Evolutionary conservation across 2,329 filamentous ascomycete species (phyloP), one percentile per base, ranked within the genome.

Genomic region (Claviceps sp.): DNA sequence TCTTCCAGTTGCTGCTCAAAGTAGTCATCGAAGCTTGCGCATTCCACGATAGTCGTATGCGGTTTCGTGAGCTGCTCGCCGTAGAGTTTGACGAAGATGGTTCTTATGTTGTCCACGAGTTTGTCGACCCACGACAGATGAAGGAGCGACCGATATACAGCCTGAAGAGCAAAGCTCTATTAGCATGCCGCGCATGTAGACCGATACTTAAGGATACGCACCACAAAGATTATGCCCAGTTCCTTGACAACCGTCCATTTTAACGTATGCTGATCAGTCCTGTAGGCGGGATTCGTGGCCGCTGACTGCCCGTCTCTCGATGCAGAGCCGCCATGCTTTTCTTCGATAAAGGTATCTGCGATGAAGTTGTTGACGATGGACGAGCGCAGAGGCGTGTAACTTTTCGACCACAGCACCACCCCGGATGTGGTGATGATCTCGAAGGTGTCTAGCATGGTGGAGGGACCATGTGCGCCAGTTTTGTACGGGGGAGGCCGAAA

Each of bases 81-180:
- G 66, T 97, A 98, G 30, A 96, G 77, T 58, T 89, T 87, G 58
- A 93, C 78, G 64, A 97, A 98, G 38, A 98, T 83, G 10, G 87
- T 89, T 65, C 85, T 88, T 62, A 97, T 89, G 62, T 97, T 95
- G 64, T 96, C 91, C 59, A 98, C 82, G 47, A 98, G 83, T 67
- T 93, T 89, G 68, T 98, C 93, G 58, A 97, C 88, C 93, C 94
- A 98, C 13, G 87, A 90, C 8, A 98, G 80, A 68, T 96, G 90
- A 34, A 98, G 78, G 37, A 98, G 81, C 41, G 90, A 96, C 65
- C 95, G 87, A 68, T 98, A 98, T 57, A 98, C 93, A 58, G 91
- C 93, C 89, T 95, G 62, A 13, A 34, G 8, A 30, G 11, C 30
- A 42, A 34, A 22, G 19, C 2, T 13, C 5, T 3, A 13, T 38